Percentiles rank a stretch among this genome's conserved stretches.
Conservation (phyloP, 768 basidiomycete species). For the Phaeotremella fagi region DNA sequence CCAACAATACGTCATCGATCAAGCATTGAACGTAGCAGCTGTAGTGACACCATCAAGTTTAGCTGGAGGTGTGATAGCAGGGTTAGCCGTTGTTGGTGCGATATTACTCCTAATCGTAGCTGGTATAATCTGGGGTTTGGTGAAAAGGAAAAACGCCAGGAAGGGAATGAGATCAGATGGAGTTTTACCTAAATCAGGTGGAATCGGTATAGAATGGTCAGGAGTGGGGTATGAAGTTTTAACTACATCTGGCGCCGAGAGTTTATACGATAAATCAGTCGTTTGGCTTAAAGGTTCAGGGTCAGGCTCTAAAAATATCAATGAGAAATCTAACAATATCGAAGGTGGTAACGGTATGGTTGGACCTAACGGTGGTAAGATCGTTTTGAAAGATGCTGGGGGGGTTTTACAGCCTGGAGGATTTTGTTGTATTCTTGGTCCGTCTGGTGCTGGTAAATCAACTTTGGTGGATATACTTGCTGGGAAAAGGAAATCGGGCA, state of each 20-base stretch:
- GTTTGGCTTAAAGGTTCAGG: conserved; percentile 31
- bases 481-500: conserved; percentile 71
- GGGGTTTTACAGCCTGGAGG: conserved; percentile 73
- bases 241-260: not conserved
- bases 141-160: conserved; percentile 62
- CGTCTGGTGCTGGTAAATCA: conserved; percentile 87
- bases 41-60: conserved; percentile 53
- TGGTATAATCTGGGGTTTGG: conserved; percentile 61
- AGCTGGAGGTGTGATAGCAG: conserved; percentile 80
- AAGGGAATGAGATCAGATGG: conserved; percentile 47
- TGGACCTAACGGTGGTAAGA: conserved; percentile 53
- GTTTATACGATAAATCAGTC: not conserved
- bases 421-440: conserved; percentile 87
- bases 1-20: conserved; percentile 69
- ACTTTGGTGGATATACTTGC: conserved; percentile 88
- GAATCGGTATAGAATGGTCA: conserved; percentile 64
- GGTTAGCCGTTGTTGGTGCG: conserved; percentile 74
- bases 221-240: conserved; percentile 63
- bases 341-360: conserved; percentile 12
- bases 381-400: conserved; percentile 64
- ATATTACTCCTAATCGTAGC: conserved; percentile 59
- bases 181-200: conserved; percentile 50
- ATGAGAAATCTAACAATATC: not conserved
- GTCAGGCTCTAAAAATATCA: not conserved
- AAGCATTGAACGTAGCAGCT: conserved; percentile 41